Evolutionary conservation across 345 rosid genomes (phyloP), one percentile per base, ranked within the genome.

Genomic region (Fremontodendron californicum): DNA sequence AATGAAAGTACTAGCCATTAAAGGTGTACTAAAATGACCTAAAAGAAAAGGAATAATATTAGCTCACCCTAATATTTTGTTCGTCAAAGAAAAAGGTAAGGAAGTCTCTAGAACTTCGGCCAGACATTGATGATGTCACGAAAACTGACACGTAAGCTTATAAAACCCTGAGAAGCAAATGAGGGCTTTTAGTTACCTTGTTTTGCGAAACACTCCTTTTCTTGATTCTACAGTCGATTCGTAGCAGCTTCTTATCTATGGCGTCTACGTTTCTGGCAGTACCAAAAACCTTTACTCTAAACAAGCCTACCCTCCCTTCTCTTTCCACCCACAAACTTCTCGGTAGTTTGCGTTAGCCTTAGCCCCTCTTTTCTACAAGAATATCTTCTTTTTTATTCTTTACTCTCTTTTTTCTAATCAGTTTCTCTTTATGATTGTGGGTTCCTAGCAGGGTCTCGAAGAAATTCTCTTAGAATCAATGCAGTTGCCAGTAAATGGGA

Each of bases 401-500:
- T 25, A 8, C 9, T 2, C 7, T 57, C 8, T 5, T 3, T 5
- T 40, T 67, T 9, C 11, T 8, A 39, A 21, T 61, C 6, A 21
- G 68, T 33, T 11, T 60, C 8, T 25, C 25, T 58, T 40, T 16
- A 0, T 39, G n/a, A 25, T 16, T 62, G 29, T 31, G 39, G 63
- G 48, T 35, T 37, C 35, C 61, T 46, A n/a, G 60, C 85, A 88
- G 94, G 86, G 71, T 70, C 54, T 73, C 79, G 81, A 73, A 83
- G 84, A 71, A 83, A 77, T 64, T 84, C 91, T 68, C 83, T 93
- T 57, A 87, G 82, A 79, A 77, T 93, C 82, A 89, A 84, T 39
- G 99, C 98, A 5, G 64, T 90, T 60, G 75, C 96, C 35, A 84
- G 66, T 66, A 87, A 88, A 86, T 90, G 94, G 98, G 97, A 93